A percentile compares a stretch with the other conserved stretches of the same genome.
These are phyloP conservation scores for Metschnikowia drakensbergensis DNA, from an alignment of 805 yeast genomes.

Conservation along the genomic window DNA sequence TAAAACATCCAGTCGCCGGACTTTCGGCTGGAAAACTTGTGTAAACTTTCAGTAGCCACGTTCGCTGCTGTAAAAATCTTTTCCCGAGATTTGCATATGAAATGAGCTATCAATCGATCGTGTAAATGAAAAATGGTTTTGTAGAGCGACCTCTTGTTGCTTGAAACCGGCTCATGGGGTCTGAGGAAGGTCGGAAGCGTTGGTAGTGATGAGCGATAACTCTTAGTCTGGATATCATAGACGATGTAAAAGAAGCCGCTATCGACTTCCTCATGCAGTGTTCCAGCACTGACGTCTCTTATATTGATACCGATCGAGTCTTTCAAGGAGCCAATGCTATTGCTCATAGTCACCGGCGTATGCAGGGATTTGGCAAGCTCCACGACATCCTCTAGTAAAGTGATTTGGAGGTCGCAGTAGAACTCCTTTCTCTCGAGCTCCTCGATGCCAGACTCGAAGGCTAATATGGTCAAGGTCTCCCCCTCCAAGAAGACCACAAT, in stretches of 20 bases:
- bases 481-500: slow-evolving; percentile 28
- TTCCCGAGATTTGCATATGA: slow-evolving; percentile 22
- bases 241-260: slow-evolving; percentile 37
- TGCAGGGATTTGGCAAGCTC: slow-evolving; percentile 2
- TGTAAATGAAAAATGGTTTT: slow-evolving; percentile 30
- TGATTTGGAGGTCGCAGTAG: slow-evolving; percentile 19
- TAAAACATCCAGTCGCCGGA: slow-evolving; percentile 43
- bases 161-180: not conserved
- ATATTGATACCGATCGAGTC: slow-evolving; percentile 21
- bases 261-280: slow-evolving; percentile 20
- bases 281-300: slow-evolving; percentile 1
- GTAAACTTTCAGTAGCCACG: slow-evolving; percentile 33
- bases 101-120: slow-evolving; percentile 34
- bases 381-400: slow-evolving; percentile 23
- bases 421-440: slow-evolving; percentile 23
- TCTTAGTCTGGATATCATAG: slow-evolving; percentile 23
- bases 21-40: slow-evolving; percentile 37
- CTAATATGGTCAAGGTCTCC: slow-evolving; percentile 22
- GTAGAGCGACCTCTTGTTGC: not conserved
- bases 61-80: slow-evolving; percentile 21
- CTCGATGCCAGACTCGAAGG: slow-evolving; percentile 28
- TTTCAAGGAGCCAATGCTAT: slow-evolving; percentile 29
- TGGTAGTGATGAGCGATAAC: slow-evolving; percentile 37
- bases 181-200: slow-evolving; percentile 21
- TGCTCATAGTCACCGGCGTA: slow-evolving; percentile 21